A percentile compares a stretch with the other conserved stretches of the same genome.
Evolutionary conservation across 306 rosid species (phyloP).

Genomic region (Ormosia emarginata): DNA sequence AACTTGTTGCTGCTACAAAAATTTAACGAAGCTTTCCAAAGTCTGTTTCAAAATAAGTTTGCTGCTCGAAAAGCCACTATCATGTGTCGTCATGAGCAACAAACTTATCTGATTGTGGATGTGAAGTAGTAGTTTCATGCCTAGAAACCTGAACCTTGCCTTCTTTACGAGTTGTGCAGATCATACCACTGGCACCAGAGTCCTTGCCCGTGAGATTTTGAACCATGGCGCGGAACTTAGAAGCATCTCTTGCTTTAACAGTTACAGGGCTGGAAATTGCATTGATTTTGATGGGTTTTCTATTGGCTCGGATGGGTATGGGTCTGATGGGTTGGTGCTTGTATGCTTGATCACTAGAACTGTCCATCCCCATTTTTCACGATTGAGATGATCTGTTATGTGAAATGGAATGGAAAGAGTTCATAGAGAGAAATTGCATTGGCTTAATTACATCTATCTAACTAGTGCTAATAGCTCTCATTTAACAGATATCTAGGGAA

Average conservation of each 20-base stretch:
- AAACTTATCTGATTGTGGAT: not conserved
- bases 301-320: not conserved
- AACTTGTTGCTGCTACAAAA: no score
- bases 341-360: no score
- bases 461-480: no score
- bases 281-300: not conserved
- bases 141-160: no score
- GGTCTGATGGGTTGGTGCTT: no score
- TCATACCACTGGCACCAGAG: not conserved
- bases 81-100: not conserved
- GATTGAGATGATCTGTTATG: no score
- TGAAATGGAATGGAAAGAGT: no score
- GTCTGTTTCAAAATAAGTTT: not conserved
- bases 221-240: not conserved
- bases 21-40: not conserved
- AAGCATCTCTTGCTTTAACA: not conserved
- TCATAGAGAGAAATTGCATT: not conserved
- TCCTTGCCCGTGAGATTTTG: not conserved
- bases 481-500: no score
- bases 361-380: not conserved
- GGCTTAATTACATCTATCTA: not conserved
- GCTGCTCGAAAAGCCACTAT: not conserved
- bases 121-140: no score
- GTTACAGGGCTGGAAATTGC: not conserved
- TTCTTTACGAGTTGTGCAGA: no score